phyloP scores from a whole-genome alignment of 345 rosid genomes.

The Syzygium aqueum region DNA sequence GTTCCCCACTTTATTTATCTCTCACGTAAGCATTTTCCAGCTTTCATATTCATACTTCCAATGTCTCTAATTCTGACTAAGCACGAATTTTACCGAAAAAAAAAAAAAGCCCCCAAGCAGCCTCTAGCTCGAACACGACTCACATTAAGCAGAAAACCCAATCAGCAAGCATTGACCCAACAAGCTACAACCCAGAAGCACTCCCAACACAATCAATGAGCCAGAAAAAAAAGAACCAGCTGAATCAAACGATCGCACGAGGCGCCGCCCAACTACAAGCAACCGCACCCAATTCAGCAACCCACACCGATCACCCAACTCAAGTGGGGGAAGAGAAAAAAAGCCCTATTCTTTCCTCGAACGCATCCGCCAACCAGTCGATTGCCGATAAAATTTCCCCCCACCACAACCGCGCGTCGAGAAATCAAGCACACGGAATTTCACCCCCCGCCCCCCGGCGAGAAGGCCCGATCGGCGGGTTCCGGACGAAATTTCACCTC shows the following conservation, averaged over 20 bases:
- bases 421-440: background rate
- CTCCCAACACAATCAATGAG: background rate
- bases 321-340: background rate
- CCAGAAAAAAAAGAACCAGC: background rate
- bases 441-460: background rate
- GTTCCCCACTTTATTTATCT: background rate
- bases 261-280: background rate
- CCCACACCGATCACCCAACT: background rate
- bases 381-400: background rate
- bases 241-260: background rate
- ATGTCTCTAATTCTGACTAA: background rate
- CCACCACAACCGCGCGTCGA: background rate
- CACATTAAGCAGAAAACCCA: background rate
- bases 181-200: background rate
- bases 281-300: background rate
- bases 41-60: background rate
- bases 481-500: constrained; percentile 32
- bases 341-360: background rate
- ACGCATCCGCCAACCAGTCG: background rate
- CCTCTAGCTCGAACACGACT: background rate
- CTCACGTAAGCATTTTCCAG: background rate
- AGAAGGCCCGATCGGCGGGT: background rate
- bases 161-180: background rate
- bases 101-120: background rate
- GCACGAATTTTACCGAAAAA: background rate